Evolutionary conservation across 1,284 basidiomycete species (phyloP).

Genomic region (Austropuccinia psidii): DNA sequence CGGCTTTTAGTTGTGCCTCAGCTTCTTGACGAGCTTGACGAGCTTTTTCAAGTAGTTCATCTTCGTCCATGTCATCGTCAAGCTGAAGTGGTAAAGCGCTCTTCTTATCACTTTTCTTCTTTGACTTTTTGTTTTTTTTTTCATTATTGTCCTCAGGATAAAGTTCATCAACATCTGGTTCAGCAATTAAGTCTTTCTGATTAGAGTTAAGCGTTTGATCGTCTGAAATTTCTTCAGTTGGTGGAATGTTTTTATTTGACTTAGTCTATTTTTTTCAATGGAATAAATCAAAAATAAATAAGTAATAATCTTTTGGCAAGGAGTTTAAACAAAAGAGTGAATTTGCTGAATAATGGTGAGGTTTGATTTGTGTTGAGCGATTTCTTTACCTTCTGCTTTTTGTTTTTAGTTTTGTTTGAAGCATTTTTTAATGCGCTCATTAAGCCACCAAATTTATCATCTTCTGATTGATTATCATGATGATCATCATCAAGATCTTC

Average conservation of each 20-base stretch:
- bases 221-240: background rate
- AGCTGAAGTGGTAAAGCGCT: background rate
- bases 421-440: constrained; percentile 25
- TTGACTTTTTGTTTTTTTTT: constrained; percentile 19
- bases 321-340: background rate
- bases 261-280: background rate
- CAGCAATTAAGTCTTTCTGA: background rate
- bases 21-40: constrained; percentile 33
- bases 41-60: constrained; percentile 27
- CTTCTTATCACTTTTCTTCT: constrained; percentile 15
- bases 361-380: background rate
- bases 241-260: background rate
- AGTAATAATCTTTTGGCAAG: background rate
- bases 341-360: background rate
- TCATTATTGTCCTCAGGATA: constrained; percentile 17
- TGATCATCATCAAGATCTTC: background rate
- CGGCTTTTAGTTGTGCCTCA: constrained; percentile 1
- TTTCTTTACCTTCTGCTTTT: constrained; percentile 19
- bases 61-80: constrained; percentile 31
- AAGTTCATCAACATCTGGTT: constrained; percentile 28
- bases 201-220: background rate
- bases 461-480: background rate
- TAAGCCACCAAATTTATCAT: constrained; percentile 22
- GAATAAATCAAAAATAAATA: background rate
- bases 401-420: background rate